Conservation (phyloP, 176 grass and related monocot species). For the Avena atlantica region DNA sequence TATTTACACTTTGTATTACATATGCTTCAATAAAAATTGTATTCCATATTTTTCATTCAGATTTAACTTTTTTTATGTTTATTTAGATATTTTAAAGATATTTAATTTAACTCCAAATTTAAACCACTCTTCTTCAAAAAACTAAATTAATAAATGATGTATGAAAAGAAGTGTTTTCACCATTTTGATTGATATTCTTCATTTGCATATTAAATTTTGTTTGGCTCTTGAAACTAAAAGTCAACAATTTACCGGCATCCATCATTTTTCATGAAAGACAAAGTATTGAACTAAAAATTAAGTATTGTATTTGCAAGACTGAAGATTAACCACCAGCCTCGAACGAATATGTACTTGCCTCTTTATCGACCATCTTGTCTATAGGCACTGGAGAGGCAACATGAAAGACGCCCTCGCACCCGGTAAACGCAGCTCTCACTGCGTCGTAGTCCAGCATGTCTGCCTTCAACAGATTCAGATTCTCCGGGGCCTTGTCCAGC, state of each 20-base stretch:
- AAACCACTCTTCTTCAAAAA: neutral
- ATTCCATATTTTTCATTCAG: neutral
- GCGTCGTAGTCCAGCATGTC: constrained; percentile 51
- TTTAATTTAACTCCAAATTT: neutral
- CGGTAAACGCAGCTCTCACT: constrained; percentile 42
- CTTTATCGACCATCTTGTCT: constrained; percentile 30
- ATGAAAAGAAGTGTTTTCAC: neutral
- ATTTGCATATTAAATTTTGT: neutral
- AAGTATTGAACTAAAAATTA: neutral
- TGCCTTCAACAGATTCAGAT: constrained; percentile 54
- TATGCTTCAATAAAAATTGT: neutral
- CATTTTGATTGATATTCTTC: neutral
- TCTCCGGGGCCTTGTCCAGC: constrained; percentile 46
- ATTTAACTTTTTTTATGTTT: neutral
- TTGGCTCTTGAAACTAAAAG: neutral
- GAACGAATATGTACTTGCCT: constrained; percentile 9
- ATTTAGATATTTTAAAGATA: neutral
- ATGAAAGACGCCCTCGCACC: constrained; percentile 62
- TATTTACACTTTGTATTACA: neutral
- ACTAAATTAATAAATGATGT: neutral
- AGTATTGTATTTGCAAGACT: neutral
- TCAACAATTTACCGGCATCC: neutral
- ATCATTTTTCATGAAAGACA: neutral
- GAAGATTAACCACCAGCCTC: neutral
- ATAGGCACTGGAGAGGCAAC: constrained; percentile 53